Evolutionary conservation across 345 rosid species (phyloP), one percentile per base, ranked within the genome.

Genomic region (Raphanus sativus): DNA sequence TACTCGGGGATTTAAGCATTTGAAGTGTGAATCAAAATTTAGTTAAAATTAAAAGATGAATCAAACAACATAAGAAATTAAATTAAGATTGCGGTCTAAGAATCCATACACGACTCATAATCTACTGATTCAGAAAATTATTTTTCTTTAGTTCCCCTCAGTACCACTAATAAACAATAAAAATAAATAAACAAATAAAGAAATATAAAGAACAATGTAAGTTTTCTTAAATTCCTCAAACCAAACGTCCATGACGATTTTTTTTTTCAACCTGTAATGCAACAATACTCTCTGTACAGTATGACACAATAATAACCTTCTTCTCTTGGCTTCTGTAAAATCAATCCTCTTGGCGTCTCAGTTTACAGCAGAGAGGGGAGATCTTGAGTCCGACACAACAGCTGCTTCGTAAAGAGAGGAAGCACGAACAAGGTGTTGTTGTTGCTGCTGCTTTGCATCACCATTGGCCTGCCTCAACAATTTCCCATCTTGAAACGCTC

Each of bases 341-440:
- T 24, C 71, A 55, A 74, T 24, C 24, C 55, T 69, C 64, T 40
- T 0, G 10, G 66, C 75, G 65, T 78, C 70, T 84, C 59, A 95
- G 87, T 95, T 95, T 36, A 95, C 87, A 65, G 97, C 91, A 76
- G 92, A 92, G 74, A 95, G 91, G 10, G 98, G 97, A 81, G 83
- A 81, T 77, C 99, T 87, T 59, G 99, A 81, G 84, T 92, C 99
- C 15, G 95, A 87, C 74, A 87, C 97, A 28, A 86, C 96, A 25
- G 93, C 87, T 29, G 86, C 84, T 48, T 87, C 97, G 16, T 86
- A 80, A 13, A 71, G 30, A 63, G 81, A 60, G 3, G 81, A 45
- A 62, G 85, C 79, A 1, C 81, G 91, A 17, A 76, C 66, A 12
- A 84, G 54, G 58, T 89, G 86, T 77, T 87, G 86, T 75, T 91